Conservation (phyloP, 257 asterid species). For the Nemophila menziesii region DNA sequence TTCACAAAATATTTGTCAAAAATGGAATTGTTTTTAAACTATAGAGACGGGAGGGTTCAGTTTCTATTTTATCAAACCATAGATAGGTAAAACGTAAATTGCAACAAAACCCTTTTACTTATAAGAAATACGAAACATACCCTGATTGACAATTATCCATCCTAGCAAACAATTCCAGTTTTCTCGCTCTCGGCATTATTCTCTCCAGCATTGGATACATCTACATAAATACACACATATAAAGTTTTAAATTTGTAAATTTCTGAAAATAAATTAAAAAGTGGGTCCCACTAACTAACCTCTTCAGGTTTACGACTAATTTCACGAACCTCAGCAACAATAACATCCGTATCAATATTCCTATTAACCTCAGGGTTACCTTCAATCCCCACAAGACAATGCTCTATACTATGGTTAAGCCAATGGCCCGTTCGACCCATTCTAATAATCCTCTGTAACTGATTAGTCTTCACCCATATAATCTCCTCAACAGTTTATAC, state of each 20-base stretch:
- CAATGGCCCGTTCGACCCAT: conserved; percentile 99
- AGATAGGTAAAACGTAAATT: too few relatives aligned
- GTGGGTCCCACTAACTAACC: conserved; percentile 49
- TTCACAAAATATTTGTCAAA: too few relatives aligned
- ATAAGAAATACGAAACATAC: conserved; percentile 29
- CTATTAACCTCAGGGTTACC: conserved; percentile 97
- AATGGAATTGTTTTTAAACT: too few relatives aligned
- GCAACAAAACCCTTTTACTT: too few relatives aligned
- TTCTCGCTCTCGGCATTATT: conserved; percentile 91
- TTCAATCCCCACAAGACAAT: conserved; percentile 97
- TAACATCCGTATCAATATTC: conserved; percentile 94
- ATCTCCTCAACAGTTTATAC: conserved; percentile 89
- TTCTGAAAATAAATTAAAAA: too few relatives aligned
- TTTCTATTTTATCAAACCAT: too few relatives aligned
- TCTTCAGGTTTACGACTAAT: conserved; percentile 98
- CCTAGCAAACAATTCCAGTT: conserved; percentile 95
- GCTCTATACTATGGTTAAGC: conserved; percentile 99
- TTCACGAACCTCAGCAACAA: conserved; percentile 99
- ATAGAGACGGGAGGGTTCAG: too few relatives aligned
- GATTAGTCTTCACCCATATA: conserved; percentile 98
- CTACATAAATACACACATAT: conserved; percentile 26
- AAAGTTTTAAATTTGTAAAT: too few relatives aligned
- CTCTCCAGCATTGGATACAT: conserved; percentile 96
- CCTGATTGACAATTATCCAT: conserved; percentile 88
- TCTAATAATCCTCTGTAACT: conserved; percentile 90